Percentiles rank a stretch among this genome's conserved stretches.
Evolutionary conservation across 371 early-diverging fungal species (phyloP).

Genomic region (Apophysomyces sp.): DNA sequence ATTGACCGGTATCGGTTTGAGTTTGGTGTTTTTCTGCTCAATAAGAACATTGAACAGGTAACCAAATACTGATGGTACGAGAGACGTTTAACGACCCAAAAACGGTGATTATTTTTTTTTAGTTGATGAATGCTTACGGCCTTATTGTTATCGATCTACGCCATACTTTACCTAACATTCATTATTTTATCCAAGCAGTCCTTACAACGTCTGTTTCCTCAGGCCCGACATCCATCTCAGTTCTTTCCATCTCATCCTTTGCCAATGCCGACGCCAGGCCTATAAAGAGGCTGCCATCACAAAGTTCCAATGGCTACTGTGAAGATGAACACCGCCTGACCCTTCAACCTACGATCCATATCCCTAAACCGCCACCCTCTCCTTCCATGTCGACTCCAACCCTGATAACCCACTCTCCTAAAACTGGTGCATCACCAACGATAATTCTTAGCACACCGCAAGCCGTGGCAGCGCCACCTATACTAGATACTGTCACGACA

Average conservation of each 20-base stretch:
- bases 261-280: conserved; percentile 14
- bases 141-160: conserved; percentile 73
- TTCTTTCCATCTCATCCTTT: conserved; percentile 48
- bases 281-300: conserved; percentile 7
- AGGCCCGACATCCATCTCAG: conserved; percentile 43
- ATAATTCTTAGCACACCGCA: conserved; percentile 32
- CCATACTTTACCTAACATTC: conserved; percentile 77
- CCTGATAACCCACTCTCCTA: conserved; percentile 13
- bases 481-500: conserved; percentile 40
- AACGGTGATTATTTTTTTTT: background rate
- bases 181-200: conserved; percentile 61
- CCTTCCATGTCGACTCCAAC: conserved; percentile 1
- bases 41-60: conserved; percentile 87
- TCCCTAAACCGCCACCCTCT: conserved; percentile 3
- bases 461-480: conserved; percentile 33
- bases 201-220: conserved; percentile 53
- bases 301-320: conserved; percentile 2
- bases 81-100: background rate
- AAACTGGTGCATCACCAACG: conserved; percentile 13
- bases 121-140: conserved; percentile 78
- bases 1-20: conserved; percentile 74
- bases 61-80: background rate
- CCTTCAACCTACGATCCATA: conserved; percentile 19
- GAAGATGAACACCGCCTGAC: conserved; percentile 17
- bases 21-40: conserved; percentile 83